phyloP scores from a whole-genome alignment of 176 grass and related monocot genomes.

The Triticum urartu region DNA sequence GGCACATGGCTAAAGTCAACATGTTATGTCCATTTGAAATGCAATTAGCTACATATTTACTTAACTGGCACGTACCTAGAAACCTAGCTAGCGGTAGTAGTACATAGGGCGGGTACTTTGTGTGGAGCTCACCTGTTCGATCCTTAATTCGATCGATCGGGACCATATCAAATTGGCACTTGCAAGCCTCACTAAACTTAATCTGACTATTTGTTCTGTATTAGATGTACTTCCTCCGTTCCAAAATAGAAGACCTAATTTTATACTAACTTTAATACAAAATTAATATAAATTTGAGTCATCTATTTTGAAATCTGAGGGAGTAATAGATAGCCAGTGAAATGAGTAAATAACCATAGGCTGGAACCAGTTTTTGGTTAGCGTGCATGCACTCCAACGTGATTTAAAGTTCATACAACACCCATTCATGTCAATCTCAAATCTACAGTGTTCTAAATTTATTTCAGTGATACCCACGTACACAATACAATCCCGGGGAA shows the following conservation, averaged over 20 bases:
- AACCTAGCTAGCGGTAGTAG: background rate
- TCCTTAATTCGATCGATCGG: background rate
- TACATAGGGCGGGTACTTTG: conserved; percentile 25
- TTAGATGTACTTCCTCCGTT: too few species aligned
- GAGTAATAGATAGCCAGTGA: background rate
- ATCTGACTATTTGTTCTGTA: too few species aligned
- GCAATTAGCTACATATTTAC: background rate
- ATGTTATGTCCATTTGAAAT: background rate
- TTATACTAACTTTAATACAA: too few species aligned
- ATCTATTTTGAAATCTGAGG: too few species aligned
- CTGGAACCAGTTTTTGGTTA: background rate
- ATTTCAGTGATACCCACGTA: background rate
- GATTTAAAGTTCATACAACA: too few species aligned
- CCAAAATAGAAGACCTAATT: too few species aligned
- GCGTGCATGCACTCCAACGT: background rate
- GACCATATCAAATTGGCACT: background rate
- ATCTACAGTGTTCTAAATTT: too few species aligned
- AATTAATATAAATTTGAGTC: too few species aligned
- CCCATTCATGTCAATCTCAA: background rate
- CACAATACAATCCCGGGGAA: too few species aligned
- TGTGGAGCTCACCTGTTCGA: conserved; percentile 17
- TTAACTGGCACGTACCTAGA: background rate
- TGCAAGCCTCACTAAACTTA: background rate
- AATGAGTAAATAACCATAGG: background rate
- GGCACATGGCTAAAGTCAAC: conserved; percentile 41